Evolutionary conservation across 331 rosid genomes (phyloP).

Genomic region (Pyrus hybrid): DNA sequence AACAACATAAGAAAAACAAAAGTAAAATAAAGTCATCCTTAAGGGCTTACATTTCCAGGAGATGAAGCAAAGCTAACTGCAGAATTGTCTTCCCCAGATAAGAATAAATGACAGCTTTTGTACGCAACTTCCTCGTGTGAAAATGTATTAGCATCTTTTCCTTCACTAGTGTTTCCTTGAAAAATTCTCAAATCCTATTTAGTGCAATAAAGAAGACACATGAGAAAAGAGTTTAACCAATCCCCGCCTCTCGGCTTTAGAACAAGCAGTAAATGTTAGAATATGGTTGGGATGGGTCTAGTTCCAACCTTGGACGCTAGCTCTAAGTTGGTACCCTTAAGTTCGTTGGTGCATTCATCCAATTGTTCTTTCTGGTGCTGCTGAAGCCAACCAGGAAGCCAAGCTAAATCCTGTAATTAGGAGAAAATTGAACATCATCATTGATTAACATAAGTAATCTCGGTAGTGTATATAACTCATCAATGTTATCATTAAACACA

Average conservation of each 20-base stretch:
- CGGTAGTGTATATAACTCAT: background rate
- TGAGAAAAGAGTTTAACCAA: slow-evolving; percentile 17
- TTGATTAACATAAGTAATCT: background rate
- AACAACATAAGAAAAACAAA: background rate
- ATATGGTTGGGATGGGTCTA: background rate
- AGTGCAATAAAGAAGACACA: slow-evolving; percentile 12
- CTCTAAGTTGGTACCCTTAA: slow-evolving; percentile 20
- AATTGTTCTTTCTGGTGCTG: slow-evolving; percentile 38
- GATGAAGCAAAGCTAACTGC: slow-evolving; percentile 38
- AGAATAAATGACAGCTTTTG: slow-evolving; percentile 48
- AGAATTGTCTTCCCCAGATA: slow-evolving; percentile 60
- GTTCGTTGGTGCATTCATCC: slow-evolving; percentile 21
- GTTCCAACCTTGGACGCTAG: slow-evolving; percentile 37
- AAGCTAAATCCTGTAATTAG: slow-evolving; percentile 58
- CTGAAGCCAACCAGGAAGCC: slow-evolving; percentile 92
- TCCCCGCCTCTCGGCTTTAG: background rate
- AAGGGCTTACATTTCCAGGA: slow-evolving; percentile 55
- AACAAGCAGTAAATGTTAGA: background rate
- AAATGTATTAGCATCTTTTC: slow-evolving; percentile 20
- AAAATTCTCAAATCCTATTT: slow-evolving; percentile 27
- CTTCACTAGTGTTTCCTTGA: slow-evolving; percentile 11
- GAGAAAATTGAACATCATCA: slow-evolving; percentile 2
- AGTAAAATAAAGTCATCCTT: background rate
- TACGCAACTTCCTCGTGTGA: slow-evolving; percentile 44
- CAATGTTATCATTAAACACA: background rate